These are phyloP conservation scores for Hypoxylon sp. DNA, from an alignment of 2,329 filamentous ascomycete species.

Conservation along the genomic window DNA sequence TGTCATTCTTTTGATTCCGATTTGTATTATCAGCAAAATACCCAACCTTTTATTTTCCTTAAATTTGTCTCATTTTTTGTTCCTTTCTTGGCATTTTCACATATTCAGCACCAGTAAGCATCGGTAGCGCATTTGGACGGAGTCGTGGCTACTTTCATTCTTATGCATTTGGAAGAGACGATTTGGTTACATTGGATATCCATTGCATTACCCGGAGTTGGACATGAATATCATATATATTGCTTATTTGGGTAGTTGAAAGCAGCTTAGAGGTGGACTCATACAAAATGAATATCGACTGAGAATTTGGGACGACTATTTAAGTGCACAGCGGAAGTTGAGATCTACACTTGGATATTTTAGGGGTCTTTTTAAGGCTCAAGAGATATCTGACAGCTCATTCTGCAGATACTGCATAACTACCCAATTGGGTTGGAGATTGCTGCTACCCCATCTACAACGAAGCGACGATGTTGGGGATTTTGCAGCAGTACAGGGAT, in stretches of 20 bases:
- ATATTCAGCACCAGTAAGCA: conserved; percentile 1
- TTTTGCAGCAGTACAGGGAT: conserved; percentile 8
- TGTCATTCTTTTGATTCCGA: neutral
- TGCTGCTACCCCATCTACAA: conserved; percentile 2
- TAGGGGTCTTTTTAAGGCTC: conserved; percentile 8
- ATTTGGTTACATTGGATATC: conserved; percentile 21
- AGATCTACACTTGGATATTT: conserved; percentile 14
- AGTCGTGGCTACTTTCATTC: conserved; percentile 12
- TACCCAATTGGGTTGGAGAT: conserved; percentile 28
- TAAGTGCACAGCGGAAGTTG: conserved; percentile 15
- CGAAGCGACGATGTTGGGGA: neutral
- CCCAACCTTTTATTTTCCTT: no score
- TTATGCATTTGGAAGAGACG: conserved; percentile 21
- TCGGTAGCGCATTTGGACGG: conserved; percentile 8
- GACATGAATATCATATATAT: conserved; percentile 18
- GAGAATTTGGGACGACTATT: conserved; percentile 5
- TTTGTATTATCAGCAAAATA: conserved; percentile 16
- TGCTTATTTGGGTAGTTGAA: conserved; percentile 13
- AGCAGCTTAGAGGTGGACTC: conserved; percentile 2
- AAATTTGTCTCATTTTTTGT: neutral
- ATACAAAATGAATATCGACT: conserved; percentile 4
- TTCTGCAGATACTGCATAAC: conserved; percentile 29
- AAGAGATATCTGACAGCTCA: conserved; percentile 11
- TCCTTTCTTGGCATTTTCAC: neutral
- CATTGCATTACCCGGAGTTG: conserved; percentile 29